Evolutionary conservation across 805 yeast genomes (phyloP).

Genomic region (Yarrowia sp.): DNA sequence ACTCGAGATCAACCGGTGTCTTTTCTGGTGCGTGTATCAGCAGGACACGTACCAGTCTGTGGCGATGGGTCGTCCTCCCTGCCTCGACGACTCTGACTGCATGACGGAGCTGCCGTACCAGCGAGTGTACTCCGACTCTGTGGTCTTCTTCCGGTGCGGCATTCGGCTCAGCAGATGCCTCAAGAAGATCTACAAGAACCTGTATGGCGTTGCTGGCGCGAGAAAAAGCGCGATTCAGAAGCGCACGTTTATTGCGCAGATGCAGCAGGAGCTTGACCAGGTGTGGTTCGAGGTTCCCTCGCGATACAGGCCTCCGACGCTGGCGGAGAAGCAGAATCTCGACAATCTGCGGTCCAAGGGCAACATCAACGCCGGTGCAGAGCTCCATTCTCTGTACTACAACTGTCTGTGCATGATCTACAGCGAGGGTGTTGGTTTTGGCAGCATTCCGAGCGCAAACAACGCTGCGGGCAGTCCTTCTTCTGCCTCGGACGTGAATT

Average conservation of each 20-base stretch:
- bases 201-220: background rate
- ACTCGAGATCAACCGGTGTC: conserved; percentile 7
- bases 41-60: conserved; percentile 18
- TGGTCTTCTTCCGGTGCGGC: conserved; percentile 3
- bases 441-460: conserved; percentile 4
- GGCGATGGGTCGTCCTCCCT: conserved; percentile 8
- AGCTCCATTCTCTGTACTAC: conserved; percentile 12
- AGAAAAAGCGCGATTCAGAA: conserved; percentile 18
- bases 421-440: background rate
- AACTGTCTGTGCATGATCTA: conserved; percentile 20
- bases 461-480: conserved; percentile 7
- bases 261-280: conserved; percentile 21
- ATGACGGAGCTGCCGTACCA: conserved; percentile 16
- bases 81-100: conserved; percentile 10
- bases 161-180: background rate
- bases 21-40: conserved; percentile 8
- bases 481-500: background rate
- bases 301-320: conserved; percentile 7
- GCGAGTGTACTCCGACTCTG: conserved; percentile 2
- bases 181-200: conserved; percentile 4
- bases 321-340: conserved; percentile 10
- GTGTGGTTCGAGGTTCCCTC: conserved; percentile 14
- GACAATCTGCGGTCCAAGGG: conserved; percentile 22
- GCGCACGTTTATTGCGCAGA: background rate
- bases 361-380: conserved; percentile 13